These are phyloP conservation scores for Ophiostoma australiae DNA, from an alignment of 2,329 filamentous ascomycete genomes.

Conservation along the genomic window DNA sequence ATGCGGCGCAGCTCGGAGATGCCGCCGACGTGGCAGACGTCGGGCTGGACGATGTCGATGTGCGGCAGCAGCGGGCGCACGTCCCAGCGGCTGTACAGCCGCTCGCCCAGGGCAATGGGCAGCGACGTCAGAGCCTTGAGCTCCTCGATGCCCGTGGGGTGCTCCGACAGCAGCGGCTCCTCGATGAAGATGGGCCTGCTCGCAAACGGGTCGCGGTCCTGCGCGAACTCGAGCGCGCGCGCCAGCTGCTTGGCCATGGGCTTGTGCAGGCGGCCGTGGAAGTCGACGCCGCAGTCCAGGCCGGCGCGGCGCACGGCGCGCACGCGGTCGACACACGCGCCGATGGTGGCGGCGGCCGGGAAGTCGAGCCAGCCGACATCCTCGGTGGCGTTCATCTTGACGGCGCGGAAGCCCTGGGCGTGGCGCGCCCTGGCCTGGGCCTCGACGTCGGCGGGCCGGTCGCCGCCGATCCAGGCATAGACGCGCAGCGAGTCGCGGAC, in stretches of 20 bases:
- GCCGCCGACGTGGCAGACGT: constrained; percentile 60
- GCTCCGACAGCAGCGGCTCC: constrained; percentile 60
- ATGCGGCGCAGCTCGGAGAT: constrained; percentile 61
- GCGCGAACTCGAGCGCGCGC: constrained; percentile 48
- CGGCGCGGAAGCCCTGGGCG: constrained; percentile 51
- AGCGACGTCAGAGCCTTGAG: constrained; percentile 51
- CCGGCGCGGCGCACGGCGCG: constrained; percentile 59
- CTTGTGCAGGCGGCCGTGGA: constrained; percentile 64
- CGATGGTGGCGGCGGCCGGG: constrained; percentile 45
- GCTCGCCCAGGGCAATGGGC: constrained; percentile 61
- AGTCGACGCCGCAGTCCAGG: constrained; percentile 63
- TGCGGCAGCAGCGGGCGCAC: constrained; percentile 59
- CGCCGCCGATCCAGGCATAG: constrained; percentile 66
- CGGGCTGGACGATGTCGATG: constrained; percentile 62
- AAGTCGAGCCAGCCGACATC: constrained; percentile 64
- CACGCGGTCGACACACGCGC: constrained; percentile 56
- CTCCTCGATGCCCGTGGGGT: constrained; percentile 54
- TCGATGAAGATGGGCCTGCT: constrained; percentile 62
- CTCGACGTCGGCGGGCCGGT: constrained; percentile 59
- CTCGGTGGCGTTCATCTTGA: constrained; percentile 69
- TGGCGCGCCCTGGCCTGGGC: constrained; percentile 48
- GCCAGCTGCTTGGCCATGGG: constrained; percentile 67
- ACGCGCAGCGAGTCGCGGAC: constrained; percentile 59
- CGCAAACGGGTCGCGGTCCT: constrained; percentile 29
- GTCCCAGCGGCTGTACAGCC: constrained; percentile 62